Evolutionary conservation across 352 stramenopile genomes (phyloP), one percentile per base, ranked within the genome.

Genomic region (Poterioochromonas sp.): DNA sequence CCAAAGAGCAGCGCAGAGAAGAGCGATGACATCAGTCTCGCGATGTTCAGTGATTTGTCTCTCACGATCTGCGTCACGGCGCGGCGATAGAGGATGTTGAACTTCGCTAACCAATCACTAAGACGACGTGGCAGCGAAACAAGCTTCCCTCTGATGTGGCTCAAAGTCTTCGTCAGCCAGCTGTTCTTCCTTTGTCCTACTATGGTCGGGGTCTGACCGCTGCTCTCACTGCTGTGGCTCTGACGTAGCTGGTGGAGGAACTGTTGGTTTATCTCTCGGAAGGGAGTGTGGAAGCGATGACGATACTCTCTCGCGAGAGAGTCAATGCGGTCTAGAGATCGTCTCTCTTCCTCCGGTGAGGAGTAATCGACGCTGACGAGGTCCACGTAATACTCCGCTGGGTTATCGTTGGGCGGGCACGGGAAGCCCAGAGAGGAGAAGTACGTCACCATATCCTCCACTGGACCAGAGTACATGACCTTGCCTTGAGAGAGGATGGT

Each of bases 331-430:
- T 71, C 39, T 51, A 15, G 63, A 26, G 15, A 26, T 40, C 58
- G 44, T 0, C 65, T 34, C 78, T 81, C 18, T 22, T 79, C 20
- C n/a, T 78, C 34, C 77, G 22, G 32, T 79, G 54, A 37, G 49
- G 58, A 78, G 73, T 68, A 58, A 82, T 91, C 83, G 1, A 89
- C 78, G 5, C 84, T 86, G 12, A 91, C 86, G 22, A 92, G 79
- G 76, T 90, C 87, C 39, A 93, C 83, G 34, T 90, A 83, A 78
- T 87, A 92, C 49, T 93, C 88, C 15, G 88, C 88, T 34, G 87
- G 87, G 83, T 91, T 92, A 8, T 84, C 87, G 65, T 88, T 79
- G 11, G 60, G 29, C 20, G 86, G 87, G 70, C 87, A 90, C 29
- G 82, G 65, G 76, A 84, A 89, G 22, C 88, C 87, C 43, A 90